Base-by-base conservation (phyloP, 2,329 filamentous ascomycete species). In the Blastomyces silverae region DNA sequence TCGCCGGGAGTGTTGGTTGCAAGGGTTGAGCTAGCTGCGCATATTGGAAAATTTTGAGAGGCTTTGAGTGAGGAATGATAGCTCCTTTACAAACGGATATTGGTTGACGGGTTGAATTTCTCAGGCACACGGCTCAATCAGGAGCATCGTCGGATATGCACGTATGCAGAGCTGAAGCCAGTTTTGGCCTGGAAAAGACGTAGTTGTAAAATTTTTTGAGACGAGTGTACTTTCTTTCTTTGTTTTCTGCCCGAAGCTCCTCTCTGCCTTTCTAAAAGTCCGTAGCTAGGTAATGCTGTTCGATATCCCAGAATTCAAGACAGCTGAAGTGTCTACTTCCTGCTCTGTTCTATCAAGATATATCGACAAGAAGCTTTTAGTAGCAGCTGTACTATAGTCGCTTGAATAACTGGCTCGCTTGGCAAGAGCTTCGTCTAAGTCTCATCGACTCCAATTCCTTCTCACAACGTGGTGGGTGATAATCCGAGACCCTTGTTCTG, bases 331-430 rank as follows among this genome's bases (percentile, higher is more conserved):
- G 70, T 75, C 75, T 78, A 82, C 76, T 78, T 80, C 80, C 77
- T 80, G 81, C 73, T 81, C 81, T 82, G 84, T 81, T 84, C 84
- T 87, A 87, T 85, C 80, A 85, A 86, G 82, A 85, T 84, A 83
- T 85, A 84, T 86, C 83, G 83, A 86, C 82, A 86, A 81, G 81
- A 83, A 83, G 84, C 82, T 86, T 85, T 84, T 83, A 83, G 79
- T 78, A 80, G 79, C 75, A 74, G 76, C 73, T 76, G 75, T 78
- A 80, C 77, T 79, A 79, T 78, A 73, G 73, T 77, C 71, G 76
- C 74, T 75, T 66, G 74, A 71, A 71, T 74, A 69, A 74, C 75
- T 69, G 69, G 67, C 71, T 71, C 72, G 71, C 68, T 69, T 72
- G 71, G 69, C 67, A 67, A 70, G 68, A 67, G 66, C 66, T 65